A percentile compares a stretch with the other conserved stretches of the same genome.
Conservation (phyloP, 257 asterid genomes). For the Penstemon barbatus region DNA sequence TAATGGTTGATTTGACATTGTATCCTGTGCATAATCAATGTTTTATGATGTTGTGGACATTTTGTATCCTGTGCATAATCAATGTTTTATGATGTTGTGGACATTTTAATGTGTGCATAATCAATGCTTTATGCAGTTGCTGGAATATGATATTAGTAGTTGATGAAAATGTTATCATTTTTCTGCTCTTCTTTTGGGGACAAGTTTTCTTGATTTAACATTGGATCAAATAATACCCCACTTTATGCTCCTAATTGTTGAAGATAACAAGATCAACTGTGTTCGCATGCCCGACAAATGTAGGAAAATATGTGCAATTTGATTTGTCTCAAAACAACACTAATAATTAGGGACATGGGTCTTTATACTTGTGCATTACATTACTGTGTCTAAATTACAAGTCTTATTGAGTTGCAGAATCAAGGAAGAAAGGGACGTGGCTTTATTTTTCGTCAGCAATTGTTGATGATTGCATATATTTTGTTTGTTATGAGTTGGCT, state of each 20-base stretch:
- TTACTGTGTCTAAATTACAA: not conserved
- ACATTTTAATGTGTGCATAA: constrained; percentile 27
- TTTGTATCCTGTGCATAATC: constrained; percentile 22
- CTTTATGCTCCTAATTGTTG: constrained; percentile 15
- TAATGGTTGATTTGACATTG: constrained; percentile 25
- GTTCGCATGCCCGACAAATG: constrained; percentile 10
- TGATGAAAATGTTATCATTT: constrained; percentile 13
- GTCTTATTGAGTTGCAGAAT: constrained; percentile 16
- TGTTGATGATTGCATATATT: constrained; percentile 17
- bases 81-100: constrained; percentile 1
- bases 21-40: constrained; percentile 20
- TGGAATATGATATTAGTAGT: constrained; percentile 10
- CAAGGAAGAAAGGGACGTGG: constrained; percentile 11
- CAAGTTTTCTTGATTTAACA: not conserved
- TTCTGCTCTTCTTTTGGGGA: not conserved
- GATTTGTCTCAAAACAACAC: not conserved
- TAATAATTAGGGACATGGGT: not conserved
- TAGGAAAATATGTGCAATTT: constrained; percentile 8
- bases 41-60: constrained; percentile 16
- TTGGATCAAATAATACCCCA: constrained; percentile 27
- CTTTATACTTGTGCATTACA: not conserved
- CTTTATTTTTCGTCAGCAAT: constrained; percentile 9
- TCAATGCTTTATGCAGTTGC: constrained; percentile 9
- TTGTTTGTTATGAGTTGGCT: constrained; percentile 27
- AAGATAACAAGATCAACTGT: not conserved